A percentile compares a stretch with the other conserved stretches of the same genome.
These are phyloP conservation scores for Nymphaea colorata DNA, from an alignment of 164 flowering plant species.

Conservation along the genomic window DNA sequence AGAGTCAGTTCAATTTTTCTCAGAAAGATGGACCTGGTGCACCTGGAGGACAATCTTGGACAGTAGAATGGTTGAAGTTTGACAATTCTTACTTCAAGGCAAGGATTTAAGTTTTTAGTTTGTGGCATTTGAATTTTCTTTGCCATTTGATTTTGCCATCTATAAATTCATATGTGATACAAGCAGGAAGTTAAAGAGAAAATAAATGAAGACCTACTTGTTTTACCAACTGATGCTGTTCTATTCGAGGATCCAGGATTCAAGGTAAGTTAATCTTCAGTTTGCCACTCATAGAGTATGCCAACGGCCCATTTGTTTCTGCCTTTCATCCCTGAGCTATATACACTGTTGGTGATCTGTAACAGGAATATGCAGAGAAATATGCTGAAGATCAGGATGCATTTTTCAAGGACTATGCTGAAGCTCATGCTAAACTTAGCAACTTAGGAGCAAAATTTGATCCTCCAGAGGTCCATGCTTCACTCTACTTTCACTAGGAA, in stretches of 20 bases:
- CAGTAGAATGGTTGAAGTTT: conserved; percentile 88
- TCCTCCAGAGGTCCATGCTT: conserved; percentile 69
- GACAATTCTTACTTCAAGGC: conserved; percentile 98
- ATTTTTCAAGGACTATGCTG: conserved; percentile 95
- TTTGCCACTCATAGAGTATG: neutral
- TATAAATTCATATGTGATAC: too few species aligned
- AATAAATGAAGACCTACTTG: conserved; percentile 78
- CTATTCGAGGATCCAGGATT: conserved; percentile 93
- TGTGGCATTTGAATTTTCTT: neutral
- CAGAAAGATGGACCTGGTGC: conserved; percentile 99
- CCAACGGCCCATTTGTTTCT: neutral
- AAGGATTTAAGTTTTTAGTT: conserved; percentile 1
- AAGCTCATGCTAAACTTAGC: conserved; percentile 98
- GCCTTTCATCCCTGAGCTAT: neutral
- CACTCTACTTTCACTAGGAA: neutral
- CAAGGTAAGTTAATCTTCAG: conserved; percentile 35
- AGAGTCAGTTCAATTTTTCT: neutral
- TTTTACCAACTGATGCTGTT: conserved; percentile 93
- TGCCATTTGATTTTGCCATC: too few species aligned
- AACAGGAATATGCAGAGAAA: conserved; percentile 87
- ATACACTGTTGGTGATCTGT: neutral
- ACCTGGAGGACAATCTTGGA: conserved; percentile 99
- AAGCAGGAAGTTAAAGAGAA: conserved; percentile 79
- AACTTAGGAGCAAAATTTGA: conserved; percentile 93
- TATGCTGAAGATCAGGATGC: conserved; percentile 82